These are phyloP conservation scores for Rosa rugosa DNA, from an alignment of 306 rosid genomes.

Conservation along the genomic window DNA sequence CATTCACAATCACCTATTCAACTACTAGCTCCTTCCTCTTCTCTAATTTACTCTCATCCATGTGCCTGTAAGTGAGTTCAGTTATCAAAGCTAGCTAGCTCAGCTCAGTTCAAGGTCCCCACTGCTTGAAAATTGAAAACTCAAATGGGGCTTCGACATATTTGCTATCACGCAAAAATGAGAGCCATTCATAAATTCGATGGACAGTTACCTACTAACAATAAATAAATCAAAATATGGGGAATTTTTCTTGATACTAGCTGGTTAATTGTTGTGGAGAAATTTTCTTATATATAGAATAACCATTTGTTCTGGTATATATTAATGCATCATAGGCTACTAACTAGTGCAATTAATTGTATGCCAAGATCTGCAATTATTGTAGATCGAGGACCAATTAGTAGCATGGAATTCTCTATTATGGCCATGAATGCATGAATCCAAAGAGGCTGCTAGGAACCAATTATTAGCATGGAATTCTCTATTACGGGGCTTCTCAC, in stretches of 20 bases:
- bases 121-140: background rate
- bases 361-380: background rate
- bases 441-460: too few species aligned
- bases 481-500: background rate
- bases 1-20: conserved; percentile 9
- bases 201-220: background rate
- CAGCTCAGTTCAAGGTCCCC: conserved; percentile 20
- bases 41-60: conserved; percentile 40
- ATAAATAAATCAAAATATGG: background rate
- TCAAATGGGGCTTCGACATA: background rate
- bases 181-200: conserved; percentile 20
- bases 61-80: conserved; percentile 42
- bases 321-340: background rate
- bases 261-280: background rate
- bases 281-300: background rate
- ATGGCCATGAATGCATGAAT: background rate
- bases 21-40: conserved; percentile 16
- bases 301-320: background rate
- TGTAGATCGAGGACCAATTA: background rate
- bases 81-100: conserved; percentile 9
- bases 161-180: conserved; percentile 16
- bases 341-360: background rate
- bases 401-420: background rate
- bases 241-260: background rate
- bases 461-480: background rate